Percentiles rank a stretch among this genome's conserved stretches.
phyloP scores from a whole-genome alignment of 1,139 yeast genomes.

The Yamadazyma conglobata region DNA sequence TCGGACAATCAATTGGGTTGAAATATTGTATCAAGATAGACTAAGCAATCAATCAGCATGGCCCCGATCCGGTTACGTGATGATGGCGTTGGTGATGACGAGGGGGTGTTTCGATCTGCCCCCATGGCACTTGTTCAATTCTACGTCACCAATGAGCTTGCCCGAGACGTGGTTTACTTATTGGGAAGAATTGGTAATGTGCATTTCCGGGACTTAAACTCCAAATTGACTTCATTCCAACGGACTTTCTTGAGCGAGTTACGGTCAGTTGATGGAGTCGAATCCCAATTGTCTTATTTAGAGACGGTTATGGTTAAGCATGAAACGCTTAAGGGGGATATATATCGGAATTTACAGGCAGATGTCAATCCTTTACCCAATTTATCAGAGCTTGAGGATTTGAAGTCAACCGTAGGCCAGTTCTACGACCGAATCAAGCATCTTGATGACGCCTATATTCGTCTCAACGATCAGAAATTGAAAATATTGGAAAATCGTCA shows the following conservation, averaged over 20 bases:
- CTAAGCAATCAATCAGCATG: too few species aligned
- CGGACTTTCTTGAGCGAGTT: slow-evolving; percentile 83
- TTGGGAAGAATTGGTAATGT: slow-evolving; percentile 80
- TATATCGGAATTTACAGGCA: slow-evolving; percentile 23
- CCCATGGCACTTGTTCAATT: slow-evolving; percentile 92
- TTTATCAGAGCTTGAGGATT: slow-evolving; percentile 30
- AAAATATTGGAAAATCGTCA: slow-evolving; percentile 32
- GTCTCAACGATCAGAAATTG: slow-evolving; percentile 21
- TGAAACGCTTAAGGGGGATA: slow-evolving; percentile 24
- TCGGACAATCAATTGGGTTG: too few species aligned
- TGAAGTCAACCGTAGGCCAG: slow-evolving; percentile 19
- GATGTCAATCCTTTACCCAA: slow-evolving; percentile 28
- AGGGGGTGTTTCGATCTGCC: slow-evolving; percentile 63
- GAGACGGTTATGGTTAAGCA: slow-evolving; percentile 36
- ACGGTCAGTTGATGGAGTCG: slow-evolving; percentile 45
- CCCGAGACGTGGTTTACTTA: slow-evolving; percentile 79
- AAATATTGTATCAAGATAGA: neutral
- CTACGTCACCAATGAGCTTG: slow-evolving; percentile 86
- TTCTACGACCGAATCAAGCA: slow-evolving; percentile 30
- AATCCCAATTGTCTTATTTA: slow-evolving; percentile 27
- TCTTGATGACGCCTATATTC: slow-evolving; percentile 28
- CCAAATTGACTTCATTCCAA: slow-evolving; percentile 76
- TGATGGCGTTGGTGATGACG: slow-evolving; percentile 12
- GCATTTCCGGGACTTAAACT: slow-evolving; percentile 87
- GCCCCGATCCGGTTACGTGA: slow-evolving; percentile 11